Percentiles rank a stretch among this genome's conserved stretches.
These are phyloP conservation scores for Berkeleyomyces rouxiae DNA, from an alignment of 2,329 filamentous ascomycete genomes.

Conservation along the genomic window DNA sequence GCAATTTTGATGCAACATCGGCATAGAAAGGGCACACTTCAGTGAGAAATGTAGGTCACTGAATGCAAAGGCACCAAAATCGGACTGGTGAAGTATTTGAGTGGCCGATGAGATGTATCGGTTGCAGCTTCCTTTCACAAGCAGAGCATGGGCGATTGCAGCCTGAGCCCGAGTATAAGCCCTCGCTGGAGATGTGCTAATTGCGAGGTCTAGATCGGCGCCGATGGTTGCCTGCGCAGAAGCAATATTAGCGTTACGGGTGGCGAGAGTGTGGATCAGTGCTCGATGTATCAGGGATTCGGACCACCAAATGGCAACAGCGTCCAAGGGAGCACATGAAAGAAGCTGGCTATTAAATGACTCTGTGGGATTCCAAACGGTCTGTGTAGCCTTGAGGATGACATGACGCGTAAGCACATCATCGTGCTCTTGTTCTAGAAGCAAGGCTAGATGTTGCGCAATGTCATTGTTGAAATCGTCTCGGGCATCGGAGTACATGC, in stretches of 20 bases:
- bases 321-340: slow-evolving; percentile 67
- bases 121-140: slow-evolving; percentile 37
- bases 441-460: slow-evolving; percentile 56
- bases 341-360: slow-evolving; percentile 63
- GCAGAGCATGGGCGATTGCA: slow-evolving; percentile 40
- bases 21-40: slow-evolving; percentile 42
- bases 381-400: slow-evolving; percentile 50
- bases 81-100: slow-evolving; percentile 27
- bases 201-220: slow-evolving; percentile 47
- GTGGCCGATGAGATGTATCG: slow-evolving; percentile 40
- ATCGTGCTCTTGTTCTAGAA: slow-evolving; percentile 67
- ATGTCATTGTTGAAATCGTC: slow-evolving; percentile 44
- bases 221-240: slow-evolving; percentile 24
- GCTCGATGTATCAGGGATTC: slow-evolving; percentile 54
- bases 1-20: slow-evolving; percentile 33
- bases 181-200: slow-evolving; percentile 58
- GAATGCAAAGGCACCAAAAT: not conserved
- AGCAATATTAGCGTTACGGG: slow-evolving; percentile 24
- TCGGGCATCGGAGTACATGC: slow-evolving; percentile 24
- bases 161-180: slow-evolving; percentile 52
- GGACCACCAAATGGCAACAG: slow-evolving; percentile 83
- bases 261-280: slow-evolving; percentile 45
- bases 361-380: not conserved
- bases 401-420: slow-evolving; percentile 64
- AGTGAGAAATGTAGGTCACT: slow-evolving; percentile 39